Evolutionary conservation across 1,139 yeast species (phyloP), one percentile per base, ranked within the genome.

Genomic region (Barnettozyma hawaiiensis): DNA sequence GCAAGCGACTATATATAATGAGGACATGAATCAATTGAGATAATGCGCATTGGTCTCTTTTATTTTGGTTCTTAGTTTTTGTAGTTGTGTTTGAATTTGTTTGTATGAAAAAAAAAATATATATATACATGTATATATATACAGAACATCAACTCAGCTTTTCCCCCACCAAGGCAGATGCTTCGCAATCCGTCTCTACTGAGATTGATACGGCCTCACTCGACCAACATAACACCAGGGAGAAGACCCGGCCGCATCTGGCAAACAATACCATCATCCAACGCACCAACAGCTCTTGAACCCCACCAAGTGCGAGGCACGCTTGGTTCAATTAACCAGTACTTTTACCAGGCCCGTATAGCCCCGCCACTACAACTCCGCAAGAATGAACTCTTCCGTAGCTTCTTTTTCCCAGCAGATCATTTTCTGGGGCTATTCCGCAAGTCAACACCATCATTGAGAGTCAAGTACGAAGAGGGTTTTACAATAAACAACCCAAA

Each of bases 371-470:
- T 31, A 6, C 14, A 31, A 10, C 29, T 49, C 11, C 5, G 31
- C n/a, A 5, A 20, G 2, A 48, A 45, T 29, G 21, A 29, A 16
- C 48, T 45, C 44, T 69, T 71, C 52, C 39, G 40, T 5, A 35
- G 67, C 21, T 44, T 48, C 10, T 78, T 62, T 51, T 71, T 64
- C 49, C 80, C 79, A 10, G 66, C 73, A 3, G 59, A 65, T 38
- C 78, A 75, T 49, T 64, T 67, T 27, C 36, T 74, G 6, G 67
- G 73, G 0, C 48, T 63, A 22, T 70, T 70, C 22, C 62, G 81
- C n/a, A 76, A 75, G 49, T 66, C 77, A 4, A 65, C 66, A 31
- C 83, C 83, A 0, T 71, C 76, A 0, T 35, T 76, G 3, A 49
- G 59, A 18, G 51, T 62, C 5, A 55, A 53, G 37, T 54, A 50